These are phyloP conservation scores for Metschnikowia kofuensis DNA, from an alignment of 805 yeast genomes.

Conservation along the genomic window DNA sequence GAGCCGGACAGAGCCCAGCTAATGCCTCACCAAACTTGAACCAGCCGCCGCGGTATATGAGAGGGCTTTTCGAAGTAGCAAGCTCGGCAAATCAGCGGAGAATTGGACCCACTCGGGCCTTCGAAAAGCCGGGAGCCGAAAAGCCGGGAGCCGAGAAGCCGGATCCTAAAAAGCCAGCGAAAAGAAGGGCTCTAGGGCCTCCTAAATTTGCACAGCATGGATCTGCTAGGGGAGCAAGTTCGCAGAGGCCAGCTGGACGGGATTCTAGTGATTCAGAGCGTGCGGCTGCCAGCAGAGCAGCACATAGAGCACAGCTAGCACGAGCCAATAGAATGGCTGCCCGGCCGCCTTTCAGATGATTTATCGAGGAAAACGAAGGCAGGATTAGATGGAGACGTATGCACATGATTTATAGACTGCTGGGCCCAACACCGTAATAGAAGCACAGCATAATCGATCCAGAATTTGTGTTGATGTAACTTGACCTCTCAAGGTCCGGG, in stretches of 20 bases:
- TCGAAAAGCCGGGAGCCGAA: slow-evolving; percentile 5
- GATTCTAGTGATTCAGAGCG: neutral
- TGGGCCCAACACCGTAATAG: neutral
- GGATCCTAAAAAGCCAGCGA: no score
- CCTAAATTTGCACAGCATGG: no score
- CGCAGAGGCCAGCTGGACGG: neutral
- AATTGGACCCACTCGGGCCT: neutral
- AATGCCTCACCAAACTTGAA: slow-evolving; percentile 35
- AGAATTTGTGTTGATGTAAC: no score
- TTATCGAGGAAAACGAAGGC: no score
- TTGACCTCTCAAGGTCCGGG: no score
- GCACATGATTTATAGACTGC: neutral
- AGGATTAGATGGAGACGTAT: no score
- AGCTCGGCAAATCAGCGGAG: slow-evolving; percentile 9
- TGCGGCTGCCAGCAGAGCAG: slow-evolving; percentile 7
- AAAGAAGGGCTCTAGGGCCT: no score
- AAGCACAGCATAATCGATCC: no score
- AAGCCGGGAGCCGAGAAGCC: no score
- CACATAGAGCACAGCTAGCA: slow-evolving; percentile 15
- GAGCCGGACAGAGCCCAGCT: neutral
- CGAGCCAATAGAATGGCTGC: slow-evolving; percentile 10
- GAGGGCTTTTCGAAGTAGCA: slow-evolving; percentile 32
- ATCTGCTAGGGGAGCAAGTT: neutral
- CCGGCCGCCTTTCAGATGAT: slow-evolving; percentile 14
- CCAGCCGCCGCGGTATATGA: slow-evolving; percentile 43